phyloP scores from a whole-genome alignment of 768 basidiomycete genomes.

The Lyophyllum semitale region DNA sequence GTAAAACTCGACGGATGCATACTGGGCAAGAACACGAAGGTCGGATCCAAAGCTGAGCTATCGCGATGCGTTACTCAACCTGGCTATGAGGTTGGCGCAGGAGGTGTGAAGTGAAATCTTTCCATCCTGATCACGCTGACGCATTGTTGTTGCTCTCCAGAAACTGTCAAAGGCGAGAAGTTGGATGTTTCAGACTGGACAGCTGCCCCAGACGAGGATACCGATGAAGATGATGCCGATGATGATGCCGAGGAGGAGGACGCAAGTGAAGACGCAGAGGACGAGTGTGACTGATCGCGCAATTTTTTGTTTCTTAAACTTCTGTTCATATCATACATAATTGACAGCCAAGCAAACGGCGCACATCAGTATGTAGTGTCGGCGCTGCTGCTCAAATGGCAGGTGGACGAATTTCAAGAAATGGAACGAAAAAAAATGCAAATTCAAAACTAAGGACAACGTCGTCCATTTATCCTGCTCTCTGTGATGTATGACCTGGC shows the following conservation, averaged over 20 bases:
- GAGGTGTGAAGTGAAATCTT: conserved; percentile 46
- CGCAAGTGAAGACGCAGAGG: neutral
- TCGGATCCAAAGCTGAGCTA: conserved; percentile 72
- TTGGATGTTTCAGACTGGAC: conserved; percentile 24
- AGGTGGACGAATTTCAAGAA: neutral
- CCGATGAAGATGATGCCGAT: neutral
- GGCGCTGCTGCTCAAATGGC: neutral
- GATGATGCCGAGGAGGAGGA: neutral
- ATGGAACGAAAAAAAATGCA: neutral
- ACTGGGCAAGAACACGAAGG: conserved; percentile 71
- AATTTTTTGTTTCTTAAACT: no score
- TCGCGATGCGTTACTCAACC: conserved; percentile 72
- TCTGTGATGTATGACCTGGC: conserved; percentile 43
- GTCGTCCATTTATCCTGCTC: conserved; percentile 23
- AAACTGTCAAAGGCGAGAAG: conserved; percentile 20
- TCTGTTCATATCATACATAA: no score
- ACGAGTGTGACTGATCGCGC: neutral
- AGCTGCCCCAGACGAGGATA: conserved; percentile 11
- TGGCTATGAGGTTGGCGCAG: conserved; percentile 70
- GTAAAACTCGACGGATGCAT: conserved; percentile 79
- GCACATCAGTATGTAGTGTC: no score
- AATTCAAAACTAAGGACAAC: neutral
- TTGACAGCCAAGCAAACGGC: no score
- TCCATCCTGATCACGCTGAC: neutral
- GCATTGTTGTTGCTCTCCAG: neutral